Evolutionary conservation across 1,284 basidiomycete species (phyloP).

Genomic region (Clitocybe nebularis): DNA sequence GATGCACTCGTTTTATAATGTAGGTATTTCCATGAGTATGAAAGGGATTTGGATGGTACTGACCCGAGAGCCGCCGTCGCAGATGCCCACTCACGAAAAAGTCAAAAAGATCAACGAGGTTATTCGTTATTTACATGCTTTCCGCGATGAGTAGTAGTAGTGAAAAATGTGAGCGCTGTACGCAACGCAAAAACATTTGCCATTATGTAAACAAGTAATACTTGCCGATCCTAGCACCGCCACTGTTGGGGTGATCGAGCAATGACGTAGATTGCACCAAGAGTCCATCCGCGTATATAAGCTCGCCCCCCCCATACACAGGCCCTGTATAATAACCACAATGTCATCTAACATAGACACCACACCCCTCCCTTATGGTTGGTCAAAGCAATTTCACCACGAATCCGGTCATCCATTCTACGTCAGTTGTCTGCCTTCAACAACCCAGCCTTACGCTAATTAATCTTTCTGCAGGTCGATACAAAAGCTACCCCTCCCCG

Average conservation of each 20-base stretch:
- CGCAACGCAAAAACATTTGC: no score
- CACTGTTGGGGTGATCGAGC: no score
- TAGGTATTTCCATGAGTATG: no score
- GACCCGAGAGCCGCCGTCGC: constrained; percentile 4
- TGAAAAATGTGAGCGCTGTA: no score
- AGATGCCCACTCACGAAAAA: constrained; percentile 56
- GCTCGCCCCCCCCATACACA: neutral
- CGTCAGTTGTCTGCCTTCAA: constrained; percentile 28
- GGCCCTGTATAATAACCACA: constrained; percentile 7
- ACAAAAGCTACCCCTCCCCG: constrained; percentile 61
- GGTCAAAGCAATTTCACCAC: constrained; percentile 53
- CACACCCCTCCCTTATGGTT: constrained; percentile 52
- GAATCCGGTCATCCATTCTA: constrained; percentile 42
- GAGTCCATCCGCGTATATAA: constrained; percentile 24
- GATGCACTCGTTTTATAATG: constrained; percentile 52
- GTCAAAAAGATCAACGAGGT: constrained; percentile 33
- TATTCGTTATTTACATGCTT: constrained; percentile 12
- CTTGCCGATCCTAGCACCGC: no score
- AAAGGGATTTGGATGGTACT: neutral
- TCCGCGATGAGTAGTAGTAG: neutral
- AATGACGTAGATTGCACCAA: no score
- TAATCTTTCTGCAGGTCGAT: constrained; percentile 46
- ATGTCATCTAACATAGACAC: constrained; percentile 22
- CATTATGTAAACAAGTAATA: no score
- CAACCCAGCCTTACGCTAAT: neutral